phyloP scores from a whole-genome alignment of 306 rosid genomes.

The Begonia masoniana region DNA sequence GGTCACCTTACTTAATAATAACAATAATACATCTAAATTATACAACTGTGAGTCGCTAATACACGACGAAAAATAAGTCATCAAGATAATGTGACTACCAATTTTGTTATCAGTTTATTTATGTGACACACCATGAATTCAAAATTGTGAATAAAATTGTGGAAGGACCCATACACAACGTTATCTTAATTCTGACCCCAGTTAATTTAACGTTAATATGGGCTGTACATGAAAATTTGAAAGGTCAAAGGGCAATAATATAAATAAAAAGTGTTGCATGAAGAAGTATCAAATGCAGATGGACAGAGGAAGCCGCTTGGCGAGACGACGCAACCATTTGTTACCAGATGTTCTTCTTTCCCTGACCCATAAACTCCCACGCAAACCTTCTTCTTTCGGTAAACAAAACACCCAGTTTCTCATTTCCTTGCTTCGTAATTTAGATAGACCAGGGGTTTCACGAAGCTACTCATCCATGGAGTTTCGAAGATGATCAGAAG shows the following conservation, averaged over 20 bases:
- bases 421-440: neutral
- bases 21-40: no score
- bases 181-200: no score
- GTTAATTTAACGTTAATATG: no score
- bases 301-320: conserved; percentile 39
- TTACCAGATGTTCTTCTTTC: conserved; percentile 27
- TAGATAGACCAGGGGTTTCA: neutral
- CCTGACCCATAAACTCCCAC: conserved; percentile 1
- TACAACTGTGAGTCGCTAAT: no score
- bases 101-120: no score
- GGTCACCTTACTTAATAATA: no score
- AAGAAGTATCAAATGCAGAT: conserved; percentile 24
- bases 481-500: neutral
- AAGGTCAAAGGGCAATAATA: conserved; percentile 23
- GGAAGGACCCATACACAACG: no score
- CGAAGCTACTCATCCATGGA: no score
- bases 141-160: no score
- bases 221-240: neutral
- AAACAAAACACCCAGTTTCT: neutral
- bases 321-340: conserved; percentile 35
- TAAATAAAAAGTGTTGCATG: conserved; percentile 57
- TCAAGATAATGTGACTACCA: no score
- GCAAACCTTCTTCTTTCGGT: conserved; percentile 4
- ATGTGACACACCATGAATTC: no score
- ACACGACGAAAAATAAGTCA: no score